A percentile compares a stretch with the other conserved stretches of the same genome.
phyloP scores from a whole-genome alignment of 176 grass and related monocot genomes.

The Cymbopogon citratus region DNA sequence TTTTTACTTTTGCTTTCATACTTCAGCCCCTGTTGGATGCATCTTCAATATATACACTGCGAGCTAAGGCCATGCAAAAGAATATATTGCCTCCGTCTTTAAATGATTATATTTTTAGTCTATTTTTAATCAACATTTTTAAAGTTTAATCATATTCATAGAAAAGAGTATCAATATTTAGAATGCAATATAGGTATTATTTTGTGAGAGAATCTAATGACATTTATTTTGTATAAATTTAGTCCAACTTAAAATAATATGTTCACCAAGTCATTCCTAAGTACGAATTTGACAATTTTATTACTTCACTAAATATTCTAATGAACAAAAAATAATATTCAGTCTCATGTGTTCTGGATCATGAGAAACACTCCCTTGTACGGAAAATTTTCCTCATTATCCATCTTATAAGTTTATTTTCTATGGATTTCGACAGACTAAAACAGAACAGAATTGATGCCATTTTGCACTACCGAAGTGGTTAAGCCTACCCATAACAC shows the following conservation, averaged over 20 bases:
- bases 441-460: background rate
- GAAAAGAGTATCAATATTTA: background rate
- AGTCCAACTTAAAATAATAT: background rate
- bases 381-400: background rate
- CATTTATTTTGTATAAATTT: background rate
- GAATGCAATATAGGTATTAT: background rate
- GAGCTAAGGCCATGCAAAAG: background rate
- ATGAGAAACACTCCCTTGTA: background rate
- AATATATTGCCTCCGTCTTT: background rate
- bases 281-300: background rate
- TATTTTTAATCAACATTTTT: background rate
- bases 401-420: background rate
- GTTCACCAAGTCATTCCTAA: background rate
- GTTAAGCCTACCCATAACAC: background rate
- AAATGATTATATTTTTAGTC: background rate
- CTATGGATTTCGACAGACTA: background rate
- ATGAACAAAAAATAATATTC: background rate
- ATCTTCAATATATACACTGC: background rate
- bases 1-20: background rate
- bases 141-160: background rate
- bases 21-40: background rate
- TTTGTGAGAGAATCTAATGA: background rate
- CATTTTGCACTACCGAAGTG: background rate
- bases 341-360: background rate
- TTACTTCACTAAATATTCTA: background rate